A percentile compares a stretch with the other conserved stretches of the same genome.
Conservation (phyloP, 2,329 filamentous ascomycete species). For the Trichophaea hybrida region DNA sequence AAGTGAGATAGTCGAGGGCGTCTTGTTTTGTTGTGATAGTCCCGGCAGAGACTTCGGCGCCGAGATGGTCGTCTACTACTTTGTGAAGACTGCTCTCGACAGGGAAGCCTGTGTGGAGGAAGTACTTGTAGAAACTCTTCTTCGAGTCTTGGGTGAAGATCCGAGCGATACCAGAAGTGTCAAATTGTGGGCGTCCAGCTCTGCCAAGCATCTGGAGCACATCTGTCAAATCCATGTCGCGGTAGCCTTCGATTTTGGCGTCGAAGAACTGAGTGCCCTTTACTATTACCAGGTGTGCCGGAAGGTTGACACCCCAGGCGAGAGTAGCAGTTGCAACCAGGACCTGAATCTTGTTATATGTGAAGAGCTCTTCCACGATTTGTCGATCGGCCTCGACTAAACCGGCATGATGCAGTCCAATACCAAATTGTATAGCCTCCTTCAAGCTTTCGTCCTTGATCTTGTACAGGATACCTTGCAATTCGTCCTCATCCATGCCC, state of each 20-base stretch:
- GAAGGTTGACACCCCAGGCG: conserved; percentile 91
- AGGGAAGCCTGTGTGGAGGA: conserved; percentile 92
- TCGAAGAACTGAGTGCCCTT: conserved; percentile 98
- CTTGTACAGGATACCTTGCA: conserved; percentile 70
- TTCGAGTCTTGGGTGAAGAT: conserved; percentile 97
- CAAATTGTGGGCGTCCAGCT: conserved; percentile 90
- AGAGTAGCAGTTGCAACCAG: conserved; percentile 89
- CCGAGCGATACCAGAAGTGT: conserved; percentile 83
- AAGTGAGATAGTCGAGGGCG: conserved; percentile 90
- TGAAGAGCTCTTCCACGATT: conserved; percentile 82
- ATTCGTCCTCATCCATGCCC: conserved; percentile 84
- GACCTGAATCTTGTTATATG: conserved; percentile 96
- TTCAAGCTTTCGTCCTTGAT: conserved; percentile 88
- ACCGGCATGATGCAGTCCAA: conserved; percentile 92
- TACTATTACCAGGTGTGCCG: conserved; percentile 90
- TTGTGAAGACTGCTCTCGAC: conserved; percentile 95
- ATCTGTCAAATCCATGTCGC: conserved; percentile 97
- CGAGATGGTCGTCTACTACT: conserved; percentile 90
- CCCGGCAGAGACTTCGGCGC: conserved; percentile 83
- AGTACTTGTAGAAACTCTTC: conserved; percentile 99
- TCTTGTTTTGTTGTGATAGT: conserved; percentile 93
- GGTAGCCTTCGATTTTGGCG: conserved; percentile 93
- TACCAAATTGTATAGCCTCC: conserved; percentile 93
- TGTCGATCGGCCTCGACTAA: conserved; percentile 88
- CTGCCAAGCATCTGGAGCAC: conserved; percentile 95